phyloP scores from a whole-genome alignment of 495 filamentous ascomycete species.

The Penicillium parvum region DNA sequence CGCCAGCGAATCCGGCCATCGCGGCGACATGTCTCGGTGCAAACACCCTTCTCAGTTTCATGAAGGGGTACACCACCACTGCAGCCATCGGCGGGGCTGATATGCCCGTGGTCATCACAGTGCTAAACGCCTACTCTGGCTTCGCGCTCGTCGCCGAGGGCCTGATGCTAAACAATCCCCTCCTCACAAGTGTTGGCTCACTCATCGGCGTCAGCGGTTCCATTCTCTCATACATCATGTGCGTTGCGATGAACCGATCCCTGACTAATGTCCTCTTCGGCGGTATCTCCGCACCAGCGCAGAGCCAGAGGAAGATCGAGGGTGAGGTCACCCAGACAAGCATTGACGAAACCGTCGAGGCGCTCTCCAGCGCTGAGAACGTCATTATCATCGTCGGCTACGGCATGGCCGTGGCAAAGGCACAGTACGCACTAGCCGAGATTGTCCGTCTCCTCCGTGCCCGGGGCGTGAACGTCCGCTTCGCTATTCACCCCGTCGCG shows the following conservation, averaged over 20 bases:
- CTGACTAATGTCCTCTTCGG: slow-evolving; percentile 79
- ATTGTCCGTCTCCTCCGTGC: slow-evolving; percentile 65
- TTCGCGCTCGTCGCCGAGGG: slow-evolving; percentile 81
- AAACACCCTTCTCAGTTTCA: slow-evolving; percentile 69
- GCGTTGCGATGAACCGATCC: slow-evolving; percentile 78
- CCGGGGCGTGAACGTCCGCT: slow-evolving; percentile 72
- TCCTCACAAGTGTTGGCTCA: slow-evolving; percentile 73
- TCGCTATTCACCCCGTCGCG: slow-evolving; percentile 79
- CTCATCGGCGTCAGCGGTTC: slow-evolving; percentile 78
- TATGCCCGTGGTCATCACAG: slow-evolving; percentile 83
- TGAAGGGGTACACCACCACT: slow-evolving; percentile 79
- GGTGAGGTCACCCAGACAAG: slow-evolving; percentile 66
- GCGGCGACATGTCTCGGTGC: slow-evolving; percentile 67
- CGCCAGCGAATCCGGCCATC: slow-evolving; percentile 65
- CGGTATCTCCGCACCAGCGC: slow-evolving; percentile 58
- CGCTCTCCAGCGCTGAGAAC: slow-evolving; percentile 62
- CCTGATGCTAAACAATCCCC: slow-evolving; percentile 78
- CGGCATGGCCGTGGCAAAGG: slow-evolving; percentile 84
- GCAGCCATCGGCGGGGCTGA: slow-evolving; percentile 81
- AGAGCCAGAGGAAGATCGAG: slow-evolving; percentile 65
- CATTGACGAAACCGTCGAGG: slow-evolving; percentile 70
- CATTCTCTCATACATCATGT: slow-evolving; percentile 79
- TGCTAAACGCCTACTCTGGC: slow-evolving; percentile 79
- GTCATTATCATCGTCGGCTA: slow-evolving; percentile 84
- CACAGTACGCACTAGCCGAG: slow-evolving; percentile 77